Evolutionary conservation across 164 flowering plant genomes (phyloP).

Genomic region (Stephania cephalantha): DNA sequence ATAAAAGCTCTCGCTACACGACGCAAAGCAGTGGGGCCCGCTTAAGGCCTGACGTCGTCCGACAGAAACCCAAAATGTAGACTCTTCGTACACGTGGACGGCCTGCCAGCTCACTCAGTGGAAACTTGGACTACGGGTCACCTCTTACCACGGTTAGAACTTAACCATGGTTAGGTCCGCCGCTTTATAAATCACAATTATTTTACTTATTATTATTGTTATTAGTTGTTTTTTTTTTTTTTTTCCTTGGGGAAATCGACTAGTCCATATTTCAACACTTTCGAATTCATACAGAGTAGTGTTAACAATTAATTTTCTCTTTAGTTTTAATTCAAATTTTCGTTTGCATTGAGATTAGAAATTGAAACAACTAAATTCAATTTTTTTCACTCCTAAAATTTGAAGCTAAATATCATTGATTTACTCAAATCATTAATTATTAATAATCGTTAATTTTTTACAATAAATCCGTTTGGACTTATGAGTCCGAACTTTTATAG

Average conservation of each 20-base stretch:
- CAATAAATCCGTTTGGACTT: too few relatives aligned
- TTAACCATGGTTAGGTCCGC: constrained; percentile 38
- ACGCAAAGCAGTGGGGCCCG: constrained; percentile 4
- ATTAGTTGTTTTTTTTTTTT: background rate
- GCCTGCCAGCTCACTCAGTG: background rate
- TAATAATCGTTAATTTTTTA: too few relatives aligned
- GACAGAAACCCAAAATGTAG: constrained; percentile 12
- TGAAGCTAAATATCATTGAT: too few relatives aligned
- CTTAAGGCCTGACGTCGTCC: background rate
- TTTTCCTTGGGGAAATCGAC: background rate
- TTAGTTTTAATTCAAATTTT: too few relatives aligned
- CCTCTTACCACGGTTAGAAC: background rate
- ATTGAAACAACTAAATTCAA: too few relatives aligned
- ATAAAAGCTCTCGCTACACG: constrained; percentile 6
- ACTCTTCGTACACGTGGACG: constrained; percentile 16
- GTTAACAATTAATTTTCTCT: too few relatives aligned
- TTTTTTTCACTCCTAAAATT: too few relatives aligned
- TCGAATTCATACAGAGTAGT: too few relatives aligned
- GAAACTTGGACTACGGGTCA: constrained; percentile 3
- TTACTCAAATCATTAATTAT: too few relatives aligned
- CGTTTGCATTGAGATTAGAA: too few relatives aligned
- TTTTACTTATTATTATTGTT: constrained; percentile 2
- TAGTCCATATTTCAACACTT: too few relatives aligned
- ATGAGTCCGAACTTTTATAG: too few relatives aligned
- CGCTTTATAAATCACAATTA: constrained; percentile 23